A percentile compares a stretch with the other conserved stretches of the same genome.
Conservation (phyloP, 208 protist genomes). For the Acanthamoeba sp. region DNA sequence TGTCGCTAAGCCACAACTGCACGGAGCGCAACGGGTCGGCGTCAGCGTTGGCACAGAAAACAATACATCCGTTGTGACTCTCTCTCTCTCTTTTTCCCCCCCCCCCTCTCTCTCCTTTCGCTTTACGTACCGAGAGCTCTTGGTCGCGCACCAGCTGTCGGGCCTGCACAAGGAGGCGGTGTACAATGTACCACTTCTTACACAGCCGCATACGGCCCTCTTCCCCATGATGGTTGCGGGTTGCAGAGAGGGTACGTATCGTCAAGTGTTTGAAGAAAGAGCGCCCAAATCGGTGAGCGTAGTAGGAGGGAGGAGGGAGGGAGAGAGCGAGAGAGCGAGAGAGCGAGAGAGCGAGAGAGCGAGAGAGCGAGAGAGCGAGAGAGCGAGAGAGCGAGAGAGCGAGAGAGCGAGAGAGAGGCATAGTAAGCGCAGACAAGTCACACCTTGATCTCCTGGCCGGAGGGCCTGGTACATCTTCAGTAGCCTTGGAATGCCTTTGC, state of each 20-base stretch:
- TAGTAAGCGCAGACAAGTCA: too few relatives aligned
- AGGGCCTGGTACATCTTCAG: neutral
- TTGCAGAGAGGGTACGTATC: too few relatives aligned
- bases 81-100: too few relatives aligned
- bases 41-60: neutral
- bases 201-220: neutral
- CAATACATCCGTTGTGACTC: too few relatives aligned
- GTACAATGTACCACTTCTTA: slow-evolving; percentile 48
- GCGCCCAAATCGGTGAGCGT: too few relatives aligned
- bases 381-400: neutral
- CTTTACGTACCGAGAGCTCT: neutral
- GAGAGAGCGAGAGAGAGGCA: neutral
- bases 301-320: too few relatives aligned
- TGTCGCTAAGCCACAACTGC: neutral
- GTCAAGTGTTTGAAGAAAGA: too few relatives aligned
- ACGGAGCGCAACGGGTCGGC: neutral
- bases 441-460: neutral
- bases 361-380: neutral
- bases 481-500: neutral
- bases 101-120: neutral
- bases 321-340: neutral
- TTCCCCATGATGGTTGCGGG: neutral
- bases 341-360: neutral
- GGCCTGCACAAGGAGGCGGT: slow-evolving; percentile 6
- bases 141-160: neutral